These are phyloP conservation scores for Penicillium lagena DNA, from an alignment of 495 filamentous ascomycete species.

Conservation along the genomic window DNA sequence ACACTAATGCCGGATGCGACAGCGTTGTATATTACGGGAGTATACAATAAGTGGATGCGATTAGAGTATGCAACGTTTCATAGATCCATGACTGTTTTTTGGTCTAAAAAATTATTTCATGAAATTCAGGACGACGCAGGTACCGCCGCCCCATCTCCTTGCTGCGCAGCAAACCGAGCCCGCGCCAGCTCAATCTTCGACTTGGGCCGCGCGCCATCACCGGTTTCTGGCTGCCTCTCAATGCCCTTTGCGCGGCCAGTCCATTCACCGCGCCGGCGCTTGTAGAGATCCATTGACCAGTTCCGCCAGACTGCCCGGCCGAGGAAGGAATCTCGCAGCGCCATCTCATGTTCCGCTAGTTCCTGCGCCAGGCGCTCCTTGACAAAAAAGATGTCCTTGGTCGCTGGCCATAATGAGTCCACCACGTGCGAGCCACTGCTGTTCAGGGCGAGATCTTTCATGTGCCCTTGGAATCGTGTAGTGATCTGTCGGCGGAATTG, in stretches of 20 bases:
- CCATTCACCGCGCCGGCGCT: constrained; percentile 63
- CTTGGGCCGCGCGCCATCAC: constrained; percentile 28
- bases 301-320: constrained; percentile 85
- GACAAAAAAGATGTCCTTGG: constrained; percentile 57
- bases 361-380: constrained; percentile 63
- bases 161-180: constrained; percentile 33
- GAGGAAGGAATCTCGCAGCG: constrained; percentile 64
- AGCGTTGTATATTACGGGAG: too few species aligned
- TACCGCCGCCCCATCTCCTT: constrained; percentile 8
- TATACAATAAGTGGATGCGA: too few species aligned
- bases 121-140: background rate
- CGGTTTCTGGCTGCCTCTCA: constrained; percentile 12
- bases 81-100: too few species aligned
- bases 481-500: constrained; percentile 59
- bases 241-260: constrained; percentile 55
- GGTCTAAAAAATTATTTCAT: too few species aligned
- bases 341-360: constrained; percentile 51
- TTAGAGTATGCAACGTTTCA: too few species aligned
- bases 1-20: too few species aligned
- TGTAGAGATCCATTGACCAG: constrained; percentile 88
- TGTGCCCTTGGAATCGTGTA: constrained; percentile 49
- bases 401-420: constrained; percentile 66
- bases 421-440: constrained; percentile 72
- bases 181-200: constrained; percentile 44
- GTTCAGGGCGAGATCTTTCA: constrained; percentile 61